A percentile compares a stretch with the other conserved stretches of the same genome.
phyloP scores from a whole-genome alignment of 768 basidiomycete species.

The Naganishia vishniacii region DNA sequence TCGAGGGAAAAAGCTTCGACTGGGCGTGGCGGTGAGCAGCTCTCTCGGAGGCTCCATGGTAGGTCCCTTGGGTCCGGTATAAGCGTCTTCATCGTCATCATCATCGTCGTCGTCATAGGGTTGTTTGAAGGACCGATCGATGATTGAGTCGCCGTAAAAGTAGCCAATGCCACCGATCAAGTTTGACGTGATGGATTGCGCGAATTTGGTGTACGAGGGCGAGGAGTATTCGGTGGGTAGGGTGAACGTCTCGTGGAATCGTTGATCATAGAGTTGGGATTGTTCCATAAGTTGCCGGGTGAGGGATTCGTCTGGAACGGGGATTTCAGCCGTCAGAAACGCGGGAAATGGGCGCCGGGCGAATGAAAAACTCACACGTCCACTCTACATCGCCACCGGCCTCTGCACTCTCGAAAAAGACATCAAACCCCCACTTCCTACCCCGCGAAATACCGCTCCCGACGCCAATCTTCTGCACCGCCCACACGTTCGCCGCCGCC shows the following conservation, averaged over 20 bases:
- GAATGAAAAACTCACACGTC: slow-evolving; percentile 19
- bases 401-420: slow-evolving; percentile 67
- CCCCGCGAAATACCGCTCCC: slow-evolving; percentile 51
- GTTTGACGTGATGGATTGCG: slow-evolving; percentile 82
- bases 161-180: slow-evolving; percentile 90
- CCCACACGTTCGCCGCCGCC: slow-evolving; percentile 71
- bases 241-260: slow-evolving; percentile 68
- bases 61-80: slow-evolving; percentile 47
- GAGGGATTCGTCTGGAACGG: slow-evolving; percentile 57
- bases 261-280: slow-evolving; percentile 58
- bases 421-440: slow-evolving; percentile 69
- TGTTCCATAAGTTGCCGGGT: slow-evolving; percentile 68
- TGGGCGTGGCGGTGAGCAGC: slow-evolving; percentile 85
- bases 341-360: not conserved
- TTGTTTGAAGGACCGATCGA: slow-evolving; percentile 76
- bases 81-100: slow-evolving; percentile 50
- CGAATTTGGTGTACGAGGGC: slow-evolving; percentile 62
- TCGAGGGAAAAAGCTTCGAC: slow-evolving; percentile 91
- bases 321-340: slow-evolving; percentile 12
- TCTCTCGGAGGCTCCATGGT: slow-evolving; percentile 65
- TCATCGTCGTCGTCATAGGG: slow-evolving; percentile 77
- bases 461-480: slow-evolving; percentile 77
- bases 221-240: slow-evolving; percentile 56
- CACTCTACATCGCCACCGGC: slow-evolving; percentile 51
- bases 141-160: slow-evolving; percentile 83